These are phyloP conservation scores for Macrolepiota fuliginosa DNA, from an alignment of 768 basidiomycete species.

Conservation along the genomic window DNA sequence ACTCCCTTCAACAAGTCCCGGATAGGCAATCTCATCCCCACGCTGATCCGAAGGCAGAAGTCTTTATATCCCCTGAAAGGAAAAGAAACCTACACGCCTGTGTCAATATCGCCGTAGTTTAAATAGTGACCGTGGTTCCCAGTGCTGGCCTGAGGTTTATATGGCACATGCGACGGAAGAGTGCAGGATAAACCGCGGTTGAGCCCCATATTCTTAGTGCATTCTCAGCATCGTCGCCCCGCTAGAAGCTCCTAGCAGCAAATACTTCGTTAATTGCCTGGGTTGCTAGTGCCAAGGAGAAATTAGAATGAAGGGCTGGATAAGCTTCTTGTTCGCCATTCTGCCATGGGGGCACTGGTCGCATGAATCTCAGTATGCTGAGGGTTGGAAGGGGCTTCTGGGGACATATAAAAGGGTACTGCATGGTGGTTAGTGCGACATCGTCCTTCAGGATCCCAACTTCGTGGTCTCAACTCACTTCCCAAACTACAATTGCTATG, in stretches of 20 bases:
- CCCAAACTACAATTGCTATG: neutral
- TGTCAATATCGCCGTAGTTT: neutral
- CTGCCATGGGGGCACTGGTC: slow-evolving; percentile 2
- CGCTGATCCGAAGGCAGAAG: neutral
- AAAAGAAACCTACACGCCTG: slow-evolving; percentile 1
- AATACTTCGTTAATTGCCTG: neutral
- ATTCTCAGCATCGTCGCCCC: neutral
- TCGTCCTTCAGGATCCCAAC: neutral
- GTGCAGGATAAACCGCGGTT: slow-evolving; percentile 9
- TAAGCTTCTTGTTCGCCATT: slow-evolving; percentile 4
- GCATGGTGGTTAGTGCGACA: neutral
- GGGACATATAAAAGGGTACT: neutral
- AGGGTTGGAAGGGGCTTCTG: neutral
- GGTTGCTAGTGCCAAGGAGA: neutral
- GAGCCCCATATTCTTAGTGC: neutral
- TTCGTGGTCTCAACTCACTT: neutral
- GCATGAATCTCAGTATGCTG: slow-evolving; percentile 1
- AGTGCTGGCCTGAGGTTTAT: neutral
- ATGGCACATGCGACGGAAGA: slow-evolving; percentile 2
- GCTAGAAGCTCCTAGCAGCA: neutral
- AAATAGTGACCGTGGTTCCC: neutral
- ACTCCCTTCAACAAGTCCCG: neutral
- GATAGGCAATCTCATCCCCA: neutral
- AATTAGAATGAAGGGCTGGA: neutral
- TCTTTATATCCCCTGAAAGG: neutral